Evolutionary conservation across 345 rosid genomes (phyloP).

Genomic region (Rhodamnia rubescens): DNA sequence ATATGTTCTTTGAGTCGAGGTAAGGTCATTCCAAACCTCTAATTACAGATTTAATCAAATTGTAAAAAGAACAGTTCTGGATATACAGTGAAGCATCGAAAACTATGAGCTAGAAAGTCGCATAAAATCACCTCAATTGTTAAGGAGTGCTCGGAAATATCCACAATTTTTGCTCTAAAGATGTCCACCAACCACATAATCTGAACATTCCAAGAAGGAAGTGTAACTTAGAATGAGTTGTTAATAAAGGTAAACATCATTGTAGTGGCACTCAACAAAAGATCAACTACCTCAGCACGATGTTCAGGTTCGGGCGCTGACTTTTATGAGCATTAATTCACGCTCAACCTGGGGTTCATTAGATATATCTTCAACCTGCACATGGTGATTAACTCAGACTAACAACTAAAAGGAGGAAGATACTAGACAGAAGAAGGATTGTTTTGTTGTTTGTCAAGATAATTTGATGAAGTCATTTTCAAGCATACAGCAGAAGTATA

Average conservation of each 20-base stretch:
- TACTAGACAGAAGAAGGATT: background rate
- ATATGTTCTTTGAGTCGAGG: background rate
- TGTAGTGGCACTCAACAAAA: background rate
- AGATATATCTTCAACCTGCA: slow-evolving; percentile 86
- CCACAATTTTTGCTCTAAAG: slow-evolving; percentile 81
- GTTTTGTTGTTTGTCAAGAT: background rate
- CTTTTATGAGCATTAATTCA: slow-evolving; percentile 83
- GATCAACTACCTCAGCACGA: slow-evolving; percentile 54
- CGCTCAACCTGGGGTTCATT: slow-evolving; percentile 91
- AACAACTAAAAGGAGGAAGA: background rate
- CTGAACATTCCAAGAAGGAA: slow-evolving; percentile 30
- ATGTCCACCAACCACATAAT: slow-evolving; percentile 88
- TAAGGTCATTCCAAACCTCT: background rate
- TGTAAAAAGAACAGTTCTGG: rapidly evolving
- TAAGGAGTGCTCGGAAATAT: slow-evolving; percentile 55
- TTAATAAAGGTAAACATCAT: background rate
- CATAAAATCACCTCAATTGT: slow-evolving; percentile 62
- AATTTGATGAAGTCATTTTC: background rate
- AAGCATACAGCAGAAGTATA: background rate
- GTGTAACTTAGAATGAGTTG: background rate
- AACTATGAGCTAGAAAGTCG: background rate
- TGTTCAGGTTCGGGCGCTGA: slow-evolving; percentile 43
- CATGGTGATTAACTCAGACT: background rate
- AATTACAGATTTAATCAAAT: background rate
- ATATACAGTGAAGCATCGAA: background rate